A percentile compares a stretch with the other conserved stretches of the same genome.
These are phyloP conservation scores for Plenodomus lindquistii DNA, from an alignment of 2,329 filamentous ascomycete species.

Conservation along the genomic window DNA sequence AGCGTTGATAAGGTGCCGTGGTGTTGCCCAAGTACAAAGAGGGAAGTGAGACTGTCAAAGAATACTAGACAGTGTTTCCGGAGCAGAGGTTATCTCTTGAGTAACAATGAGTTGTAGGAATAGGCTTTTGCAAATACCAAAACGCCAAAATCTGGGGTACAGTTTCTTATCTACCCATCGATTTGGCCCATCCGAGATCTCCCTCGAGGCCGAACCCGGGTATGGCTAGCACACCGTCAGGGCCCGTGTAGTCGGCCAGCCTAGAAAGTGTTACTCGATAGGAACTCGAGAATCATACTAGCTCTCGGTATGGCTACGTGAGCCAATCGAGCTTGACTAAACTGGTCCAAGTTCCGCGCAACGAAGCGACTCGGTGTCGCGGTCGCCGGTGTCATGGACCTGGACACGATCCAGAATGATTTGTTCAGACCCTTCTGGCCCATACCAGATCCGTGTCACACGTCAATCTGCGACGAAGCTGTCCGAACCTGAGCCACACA, in stretches of 20 bases:
- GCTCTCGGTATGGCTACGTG: background rate
- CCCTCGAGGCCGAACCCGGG: conserved; percentile 14
- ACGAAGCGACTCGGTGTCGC: conserved; percentile 13
- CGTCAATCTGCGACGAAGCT: background rate
- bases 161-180: conserved; percentile 38
- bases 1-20: conserved; percentile 38
- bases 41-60: conserved; percentile 2
- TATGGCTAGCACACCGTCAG: conserved; percentile 21
- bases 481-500: background rate
- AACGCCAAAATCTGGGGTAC: conserved; percentile 42
- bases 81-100: conserved; percentile 4
- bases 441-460: no score
- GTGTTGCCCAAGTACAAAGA: conserved; percentile 17
- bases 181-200: conserved; percentile 17
- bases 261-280: conserved; percentile 40
- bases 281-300: conserved; percentile 11
- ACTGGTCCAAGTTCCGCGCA: background rate
- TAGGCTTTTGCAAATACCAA: conserved; percentile 10
- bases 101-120: conserved; percentile 5
- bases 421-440: background rate
- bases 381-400: background rate
- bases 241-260: conserved; percentile 20
- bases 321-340: background rate
- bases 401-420: background rate
- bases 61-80: background rate